Evolutionary conservation across 495 filamentous ascomycete genomes (phyloP).

Genomic region (Apiosordaria backusii): DNA sequence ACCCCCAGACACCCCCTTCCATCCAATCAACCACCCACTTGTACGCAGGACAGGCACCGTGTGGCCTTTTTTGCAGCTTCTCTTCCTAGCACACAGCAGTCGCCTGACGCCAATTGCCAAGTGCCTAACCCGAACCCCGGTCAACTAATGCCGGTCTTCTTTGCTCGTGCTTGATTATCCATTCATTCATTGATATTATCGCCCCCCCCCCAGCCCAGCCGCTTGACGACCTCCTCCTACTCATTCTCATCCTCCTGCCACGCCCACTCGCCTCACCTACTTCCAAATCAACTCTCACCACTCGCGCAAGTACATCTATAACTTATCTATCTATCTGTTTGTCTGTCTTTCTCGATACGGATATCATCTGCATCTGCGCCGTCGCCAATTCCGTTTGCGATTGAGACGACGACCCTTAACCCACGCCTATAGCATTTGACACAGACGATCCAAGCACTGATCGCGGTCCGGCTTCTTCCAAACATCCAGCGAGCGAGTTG

Average conservation of each 20-base stretch:
- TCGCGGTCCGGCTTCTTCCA: not conserved
- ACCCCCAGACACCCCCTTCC: not conserved
- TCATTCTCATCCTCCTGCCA: not conserved
- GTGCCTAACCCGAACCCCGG: not conserved
- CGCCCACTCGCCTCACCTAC: not conserved
- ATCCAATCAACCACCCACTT: not conserved
- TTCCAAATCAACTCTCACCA: no score
- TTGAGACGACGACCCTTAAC: no score
- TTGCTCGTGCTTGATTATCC: not conserved
- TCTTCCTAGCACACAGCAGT: not conserved
- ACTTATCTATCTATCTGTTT: no score
- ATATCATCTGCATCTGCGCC: no score
- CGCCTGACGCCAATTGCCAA: not conserved
- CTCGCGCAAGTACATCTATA: no score
- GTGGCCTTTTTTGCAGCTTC: no score
- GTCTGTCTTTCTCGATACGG: no score
- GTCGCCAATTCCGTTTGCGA: no score
- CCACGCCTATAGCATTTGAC: not conserved
- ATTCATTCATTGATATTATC: constrained; percentile 5
- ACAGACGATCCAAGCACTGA: not conserved
- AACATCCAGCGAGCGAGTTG: not conserved
- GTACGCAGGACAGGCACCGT: no score
- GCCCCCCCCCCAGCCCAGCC: not conserved
- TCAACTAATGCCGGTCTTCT: not conserved
- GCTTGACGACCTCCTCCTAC: not conserved